Conservation (phyloP, 805 yeast genomes). For the Starmerella floricola region DNA sequence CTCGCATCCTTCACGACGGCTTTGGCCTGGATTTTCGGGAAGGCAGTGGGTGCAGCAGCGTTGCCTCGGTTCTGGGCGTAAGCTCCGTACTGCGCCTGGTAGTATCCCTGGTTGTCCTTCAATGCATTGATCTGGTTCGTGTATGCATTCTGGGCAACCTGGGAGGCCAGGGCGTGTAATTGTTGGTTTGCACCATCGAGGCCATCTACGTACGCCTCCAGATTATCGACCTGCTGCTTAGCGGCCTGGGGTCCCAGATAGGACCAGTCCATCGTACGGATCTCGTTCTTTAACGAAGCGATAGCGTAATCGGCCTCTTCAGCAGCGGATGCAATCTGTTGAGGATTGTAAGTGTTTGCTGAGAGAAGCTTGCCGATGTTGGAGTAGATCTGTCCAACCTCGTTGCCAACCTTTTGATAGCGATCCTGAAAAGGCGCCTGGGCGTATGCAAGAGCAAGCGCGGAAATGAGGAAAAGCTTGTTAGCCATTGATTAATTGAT, state of each 20-base stretch:
- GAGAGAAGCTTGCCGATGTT: conserved; percentile 57
- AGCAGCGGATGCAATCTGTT: conserved; percentile 7
- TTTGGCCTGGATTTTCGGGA: conserved; percentile 7
- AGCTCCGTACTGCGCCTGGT: neutral
- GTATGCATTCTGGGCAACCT: conserved; percentile 4
- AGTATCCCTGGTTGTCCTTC: conserved; percentile 1
- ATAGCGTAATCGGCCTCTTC: conserved; percentile 14
- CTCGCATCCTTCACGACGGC: conserved; percentile 10
- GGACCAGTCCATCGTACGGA: conserved; percentile 16
- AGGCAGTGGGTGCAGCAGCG: conserved; percentile 1
- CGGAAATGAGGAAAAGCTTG: neutral
- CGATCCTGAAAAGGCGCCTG: conserved; percentile 14
- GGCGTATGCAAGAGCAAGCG: conserved; percentile 2
- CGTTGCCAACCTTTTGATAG: conserved; percentile 44
- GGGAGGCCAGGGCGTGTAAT: conserved; percentile 7
- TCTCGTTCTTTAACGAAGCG: conserved; percentile 10
- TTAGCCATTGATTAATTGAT: too few species aligned
- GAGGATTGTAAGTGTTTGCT: conserved; percentile 7
- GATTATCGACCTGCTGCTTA: conserved; percentile 14
- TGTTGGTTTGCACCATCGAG: conserved; percentile 12
- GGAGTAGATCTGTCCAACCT: conserved; percentile 56
- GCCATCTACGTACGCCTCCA: conserved; percentile 12
- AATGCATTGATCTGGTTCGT: neutral
- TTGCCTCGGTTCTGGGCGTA: neutral
- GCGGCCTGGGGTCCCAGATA: conserved; percentile 19